Evolutionary conservation across 1,284 basidiomycete species (phyloP).

Genomic region (Nidula niveotomentosa): DNA sequence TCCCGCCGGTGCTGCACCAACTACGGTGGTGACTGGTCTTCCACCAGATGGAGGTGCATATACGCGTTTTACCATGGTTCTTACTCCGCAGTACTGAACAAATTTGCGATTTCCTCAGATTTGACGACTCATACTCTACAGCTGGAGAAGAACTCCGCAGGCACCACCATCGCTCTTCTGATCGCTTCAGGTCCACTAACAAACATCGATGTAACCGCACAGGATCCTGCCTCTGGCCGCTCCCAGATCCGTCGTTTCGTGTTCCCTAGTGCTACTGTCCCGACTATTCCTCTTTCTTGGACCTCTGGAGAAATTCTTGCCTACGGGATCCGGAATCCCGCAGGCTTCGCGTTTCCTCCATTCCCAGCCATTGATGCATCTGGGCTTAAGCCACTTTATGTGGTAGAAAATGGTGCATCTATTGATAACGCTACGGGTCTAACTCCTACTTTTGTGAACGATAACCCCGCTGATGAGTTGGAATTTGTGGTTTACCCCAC

Average conservation of each 20-base stretch:
- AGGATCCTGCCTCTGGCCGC: slow-evolving; percentile 36
- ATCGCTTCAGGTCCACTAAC: slow-evolving; percentile 31
- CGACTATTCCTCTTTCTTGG: slow-evolving; percentile 20
- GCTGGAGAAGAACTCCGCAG: slow-evolving; percentile 19
- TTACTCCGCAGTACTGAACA: no score
- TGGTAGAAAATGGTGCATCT: slow-evolving; percentile 41
- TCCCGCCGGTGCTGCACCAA: slow-evolving; percentile 4
- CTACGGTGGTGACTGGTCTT: slow-evolving; percentile 27
- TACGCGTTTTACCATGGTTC: no score
- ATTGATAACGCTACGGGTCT: slow-evolving; percentile 35
- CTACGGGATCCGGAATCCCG: slow-evolving; percentile 43
- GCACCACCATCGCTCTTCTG: slow-evolving; percentile 18
- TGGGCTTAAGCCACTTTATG: slow-evolving; percentile 20
- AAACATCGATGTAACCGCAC: slow-evolving; percentile 39
- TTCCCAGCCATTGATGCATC: slow-evolving; percentile 4
- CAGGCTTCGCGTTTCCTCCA: slow-evolving; percentile 33
- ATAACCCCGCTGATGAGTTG: slow-evolving; percentile 42
- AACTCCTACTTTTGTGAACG: slow-evolving; percentile 35
- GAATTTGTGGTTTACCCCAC: slow-evolving; percentile 20
- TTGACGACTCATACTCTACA: slow-evolving; percentile 39
- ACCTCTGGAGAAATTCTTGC: slow-evolving; percentile 30
- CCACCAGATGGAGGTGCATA: slow-evolving; percentile 34
- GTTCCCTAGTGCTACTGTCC: slow-evolving; percentile 6
- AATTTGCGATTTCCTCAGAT: slow-evolving; percentile 16
- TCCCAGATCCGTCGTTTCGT: slow-evolving; percentile 35